Percentiles rank a stretch among this genome's conserved stretches.
phyloP scores from a whole-genome alignment of 1,284 basidiomycete species.

The Chondrostereum purpureum region DNA sequence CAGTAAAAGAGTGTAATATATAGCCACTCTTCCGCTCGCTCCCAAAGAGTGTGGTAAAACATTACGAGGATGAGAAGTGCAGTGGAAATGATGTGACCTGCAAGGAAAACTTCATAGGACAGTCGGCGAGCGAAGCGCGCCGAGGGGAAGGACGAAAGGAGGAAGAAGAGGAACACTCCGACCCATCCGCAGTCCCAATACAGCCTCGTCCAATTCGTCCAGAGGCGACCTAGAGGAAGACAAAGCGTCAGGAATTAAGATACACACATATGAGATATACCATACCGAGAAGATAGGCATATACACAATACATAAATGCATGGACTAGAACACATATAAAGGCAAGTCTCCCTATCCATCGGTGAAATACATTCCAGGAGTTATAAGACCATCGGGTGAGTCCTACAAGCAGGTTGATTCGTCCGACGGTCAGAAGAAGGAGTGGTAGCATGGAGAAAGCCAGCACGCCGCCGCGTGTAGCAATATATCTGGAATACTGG shows the following conservation, averaged over 20 bases:
- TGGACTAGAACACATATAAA: constrained; percentile 5
- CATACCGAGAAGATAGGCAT: constrained; percentile 2
- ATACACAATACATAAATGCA: constrained; percentile 1
- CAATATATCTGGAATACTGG: constrained; percentile 3
- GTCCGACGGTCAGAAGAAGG: constrained; percentile 5
- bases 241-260: too few species aligned
- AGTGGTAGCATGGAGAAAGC: constrained; percentile 7
- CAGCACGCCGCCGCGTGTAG: constrained; percentile 6
- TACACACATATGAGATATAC: too few species aligned
- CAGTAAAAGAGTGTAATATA: constrained; percentile 7
- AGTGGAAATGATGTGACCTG: constrained; percentile 3
- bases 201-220: constrained; percentile 1
- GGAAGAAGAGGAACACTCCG: constrained; percentile 1
- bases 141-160: constrained; percentile 3
- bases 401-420: constrained; percentile 6
- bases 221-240: constrained; percentile 1
- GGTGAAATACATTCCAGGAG: constrained; percentile 8
- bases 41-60: constrained; percentile 9
- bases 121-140: constrained; percentile 3
- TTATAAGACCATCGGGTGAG: constrained; percentile 6
- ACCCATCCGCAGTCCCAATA: constrained; percentile 9
- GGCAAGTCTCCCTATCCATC: constrained; percentile 6
- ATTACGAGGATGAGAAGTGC: not conserved
- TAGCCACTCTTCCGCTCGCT: constrained; percentile 5
- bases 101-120: constrained; percentile 7